Percentiles rank a stretch among this genome's conserved stretches.
phyloP scores from a whole-genome alignment of 108 stramenopile species.

The Nannochloropsis salina region DNA sequence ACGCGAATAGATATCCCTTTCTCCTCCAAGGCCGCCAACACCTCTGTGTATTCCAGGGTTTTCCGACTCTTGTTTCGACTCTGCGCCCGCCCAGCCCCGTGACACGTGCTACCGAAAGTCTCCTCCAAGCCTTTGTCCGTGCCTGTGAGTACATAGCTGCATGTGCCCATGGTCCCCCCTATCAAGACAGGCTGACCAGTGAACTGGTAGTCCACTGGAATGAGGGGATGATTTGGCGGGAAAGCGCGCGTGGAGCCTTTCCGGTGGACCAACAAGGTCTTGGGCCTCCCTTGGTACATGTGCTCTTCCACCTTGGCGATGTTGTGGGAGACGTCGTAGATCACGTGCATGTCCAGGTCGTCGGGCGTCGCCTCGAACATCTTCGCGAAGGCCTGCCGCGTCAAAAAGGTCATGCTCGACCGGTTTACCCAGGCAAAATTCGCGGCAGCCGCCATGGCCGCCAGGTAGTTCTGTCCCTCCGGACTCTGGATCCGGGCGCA shows the following conservation, averaged over 20 bases:
- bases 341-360: conserved; percentile 74
- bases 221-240: conserved; percentile 72
- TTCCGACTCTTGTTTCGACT: conserved; percentile 64
- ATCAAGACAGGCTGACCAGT: conserved; percentile 75
- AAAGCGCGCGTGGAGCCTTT: conserved; percentile 77
- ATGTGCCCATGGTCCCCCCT: conserved; percentile 81
- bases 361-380: conserved; percentile 66
- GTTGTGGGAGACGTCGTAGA: conserved; percentile 78
- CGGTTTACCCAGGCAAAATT: conserved; percentile 84
- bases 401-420: conserved; percentile 67
- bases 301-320: conserved; percentile 80
- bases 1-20: conserved; percentile 74
- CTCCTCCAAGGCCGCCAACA: conserved; percentile 58
- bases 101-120: conserved; percentile 77
- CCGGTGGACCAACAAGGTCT: conserved; percentile 71
- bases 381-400: conserved; percentile 69
- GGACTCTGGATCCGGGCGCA: conserved; percentile 65
- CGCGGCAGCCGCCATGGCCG: conserved; percentile 66
- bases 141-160: conserved; percentile 63
- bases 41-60: conserved; percentile 60
- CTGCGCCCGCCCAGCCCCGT: conserved; percentile 74
- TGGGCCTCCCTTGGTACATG: conserved; percentile 61
- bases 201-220: conserved; percentile 73
- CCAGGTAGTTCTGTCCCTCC: conserved; percentile 72
- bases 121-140: conserved; percentile 72